Evolutionary conservation across 495 filamentous ascomycete genomes (phyloP).

Genomic region (Xylaria bambusicola): DNA sequence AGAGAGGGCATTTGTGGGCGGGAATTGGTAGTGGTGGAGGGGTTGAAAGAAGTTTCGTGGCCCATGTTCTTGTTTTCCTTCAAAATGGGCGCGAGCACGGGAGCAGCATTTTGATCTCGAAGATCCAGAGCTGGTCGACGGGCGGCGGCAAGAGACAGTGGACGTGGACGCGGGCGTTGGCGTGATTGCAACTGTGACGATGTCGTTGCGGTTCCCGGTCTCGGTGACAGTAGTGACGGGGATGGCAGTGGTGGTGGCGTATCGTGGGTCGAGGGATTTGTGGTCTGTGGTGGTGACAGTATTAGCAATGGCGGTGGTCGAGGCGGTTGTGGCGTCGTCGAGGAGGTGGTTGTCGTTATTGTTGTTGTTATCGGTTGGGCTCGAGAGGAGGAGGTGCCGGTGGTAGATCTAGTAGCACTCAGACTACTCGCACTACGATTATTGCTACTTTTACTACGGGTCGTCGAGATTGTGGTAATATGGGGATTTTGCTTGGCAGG

Average conservation of each 20-base stretch:
- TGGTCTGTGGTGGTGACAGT: background rate
- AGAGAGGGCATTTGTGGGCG: slow-evolving; percentile 44
- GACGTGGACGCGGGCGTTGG: background rate
- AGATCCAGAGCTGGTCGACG: slow-evolving; percentile 30
- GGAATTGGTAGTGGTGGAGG: slow-evolving; percentile 26
- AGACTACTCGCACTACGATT: background rate
- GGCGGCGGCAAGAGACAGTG: slow-evolving; percentile 14
- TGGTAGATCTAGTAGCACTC: background rate
- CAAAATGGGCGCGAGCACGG: slow-evolving; percentile 27
- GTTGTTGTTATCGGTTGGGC: too few relatives aligned
- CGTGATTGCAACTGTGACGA: background rate
- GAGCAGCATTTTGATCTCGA: slow-evolving; percentile 47
- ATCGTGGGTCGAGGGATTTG: background rate
- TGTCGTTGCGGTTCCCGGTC: background rate
- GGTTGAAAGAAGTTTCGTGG: slow-evolving; percentile 22
- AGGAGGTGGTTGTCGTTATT: background rate
- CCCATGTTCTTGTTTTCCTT: slow-evolving; percentile 39
- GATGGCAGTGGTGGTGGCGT: background rate
- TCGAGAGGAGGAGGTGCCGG: background rate
- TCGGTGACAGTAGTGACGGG: background rate
- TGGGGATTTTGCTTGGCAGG: slow-evolving; percentile 8
- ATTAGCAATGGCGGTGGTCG: background rate
- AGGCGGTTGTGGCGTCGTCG: background rate
- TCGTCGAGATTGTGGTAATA: slow-evolving; percentile 21
- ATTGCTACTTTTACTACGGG: slow-evolving; percentile 13